Evolutionary conservation across 2,329 filamentous ascomycete genomes (phyloP), one percentile per base, ranked within the genome.

Genomic region (Incumbomyces delicatus): DNA sequence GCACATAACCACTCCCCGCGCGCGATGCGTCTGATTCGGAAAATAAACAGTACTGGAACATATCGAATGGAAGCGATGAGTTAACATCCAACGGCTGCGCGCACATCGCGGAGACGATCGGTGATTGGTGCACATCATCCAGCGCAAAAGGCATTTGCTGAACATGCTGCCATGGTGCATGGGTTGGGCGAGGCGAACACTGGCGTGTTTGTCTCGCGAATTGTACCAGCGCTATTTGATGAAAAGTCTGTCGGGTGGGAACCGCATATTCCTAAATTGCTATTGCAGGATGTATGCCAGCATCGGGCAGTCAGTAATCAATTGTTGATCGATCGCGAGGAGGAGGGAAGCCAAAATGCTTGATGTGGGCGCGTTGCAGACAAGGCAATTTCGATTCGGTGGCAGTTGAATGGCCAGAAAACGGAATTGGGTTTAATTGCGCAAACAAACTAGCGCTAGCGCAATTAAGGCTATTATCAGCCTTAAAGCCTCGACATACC

Each of bases 371-470:
- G 13, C 7, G 14, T 13, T 17, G 33, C 18, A 20, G 22, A 37
- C 18, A 38, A 27, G 38, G 33, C 22, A 45, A 45, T 45, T 38
- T 45, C 42, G 42, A 12, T 30, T 37, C 7, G 22, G 16, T 33
- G 17, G 10, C 41, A 41, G 38, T 22, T 27, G 33, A 22, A 38
- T 44, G 32, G 20, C n/a, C 14, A 44, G 31, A 14, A 35, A 16
- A 16, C 10, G 4, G n/a, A 37, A 38, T 37, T 34, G 38, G 34
- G 42, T 45, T 45, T 45, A 33, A 45, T 45, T 45, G 42, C 42
- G 34, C 34, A 37, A 38, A 37, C 8, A 37, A 37, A 10, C n/a
- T 27, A 11, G 33, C 17, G 31, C 10, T 13, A n/a, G 17, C 22
- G 22, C 22, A 27, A 27, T 27, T 27, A 27, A 27, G 22, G 22